Evolutionary conservation across 768 basidiomycete species (phyloP).

Genomic region (Chalciporus sphaerocephalus): DNA sequence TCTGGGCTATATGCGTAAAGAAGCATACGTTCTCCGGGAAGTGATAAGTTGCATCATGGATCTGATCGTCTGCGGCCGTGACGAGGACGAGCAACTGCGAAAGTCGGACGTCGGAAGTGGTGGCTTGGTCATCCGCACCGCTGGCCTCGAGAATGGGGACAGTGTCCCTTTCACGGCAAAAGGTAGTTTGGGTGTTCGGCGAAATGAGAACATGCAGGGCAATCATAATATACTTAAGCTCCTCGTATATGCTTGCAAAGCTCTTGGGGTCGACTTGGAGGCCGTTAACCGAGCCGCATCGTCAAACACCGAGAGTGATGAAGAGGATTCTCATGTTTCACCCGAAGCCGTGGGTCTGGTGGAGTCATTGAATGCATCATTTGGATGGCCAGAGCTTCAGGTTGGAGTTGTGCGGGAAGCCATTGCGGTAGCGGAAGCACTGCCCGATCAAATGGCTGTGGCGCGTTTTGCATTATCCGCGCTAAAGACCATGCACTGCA

Average conservation of each 20-base stretch:
- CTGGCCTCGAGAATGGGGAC: slow-evolving; percentile 34
- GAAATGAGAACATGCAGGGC: slow-evolving; percentile 71
- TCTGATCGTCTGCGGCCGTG: slow-evolving; percentile 78
- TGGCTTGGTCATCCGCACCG: slow-evolving; percentile 48
- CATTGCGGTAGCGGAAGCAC: slow-evolving; percentile 82
- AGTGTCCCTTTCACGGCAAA: slow-evolving; percentile 18
- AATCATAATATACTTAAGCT: slow-evolving; percentile 78
- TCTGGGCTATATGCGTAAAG: slow-evolving; percentile 83
- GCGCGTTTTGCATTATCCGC: slow-evolving; percentile 89
- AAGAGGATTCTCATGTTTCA: slow-evolving; percentile 8
- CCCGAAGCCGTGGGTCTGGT: slow-evolving; percentile 41
- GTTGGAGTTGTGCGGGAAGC: slow-evolving; percentile 92
- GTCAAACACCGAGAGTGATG: slow-evolving; percentile 22
- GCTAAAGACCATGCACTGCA: slow-evolving; percentile 63
- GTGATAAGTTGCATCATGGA: slow-evolving; percentile 82
- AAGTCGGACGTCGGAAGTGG: slow-evolving; percentile 33
- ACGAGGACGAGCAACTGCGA: slow-evolving; percentile 56
- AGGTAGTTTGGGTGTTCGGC: slow-evolving; percentile 64
- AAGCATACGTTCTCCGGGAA: slow-evolving; percentile 82
- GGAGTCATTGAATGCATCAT: slow-evolving; percentile 42
- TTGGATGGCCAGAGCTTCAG: slow-evolving; percentile 95
- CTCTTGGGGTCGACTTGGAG: slow-evolving; percentile 79
- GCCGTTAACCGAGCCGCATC: slow-evolving; percentile 52
- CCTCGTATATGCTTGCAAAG: slow-evolving; percentile 68
- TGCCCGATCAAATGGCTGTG: slow-evolving; percentile 84